These are phyloP conservation scores for Austroboletus novae-zelandiae DNA, from an alignment of 1,284 basidiomycete species.

Conservation along the genomic window DNA sequence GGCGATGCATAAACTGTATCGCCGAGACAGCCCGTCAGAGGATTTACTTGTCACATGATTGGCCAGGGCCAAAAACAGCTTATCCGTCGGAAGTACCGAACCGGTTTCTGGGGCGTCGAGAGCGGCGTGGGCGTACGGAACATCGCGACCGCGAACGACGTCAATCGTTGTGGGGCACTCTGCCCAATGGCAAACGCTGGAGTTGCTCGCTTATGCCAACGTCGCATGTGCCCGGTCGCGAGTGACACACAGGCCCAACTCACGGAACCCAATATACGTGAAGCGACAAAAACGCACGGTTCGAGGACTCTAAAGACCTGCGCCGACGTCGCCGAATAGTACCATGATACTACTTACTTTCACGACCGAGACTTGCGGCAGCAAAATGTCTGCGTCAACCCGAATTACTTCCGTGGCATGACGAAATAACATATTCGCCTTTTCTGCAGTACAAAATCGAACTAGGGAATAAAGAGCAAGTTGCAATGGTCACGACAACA, in stretches of 20 bases:
- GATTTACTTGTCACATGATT: neutral
- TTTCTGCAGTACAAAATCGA: conserved; percentile 19
- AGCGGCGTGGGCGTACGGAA: neutral
- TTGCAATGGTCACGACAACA: conserved; percentile 27
- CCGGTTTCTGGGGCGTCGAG: neutral
- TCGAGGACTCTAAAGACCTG: too few relatives aligned
- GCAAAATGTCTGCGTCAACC: neutral
- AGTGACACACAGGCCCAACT: neutral
- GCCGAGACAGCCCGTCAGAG: neutral
- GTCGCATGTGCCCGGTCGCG: neutral
- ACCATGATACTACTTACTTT: too few relatives aligned
- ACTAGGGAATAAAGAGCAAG: conserved; percentile 23
- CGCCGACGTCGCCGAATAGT: too few relatives aligned
- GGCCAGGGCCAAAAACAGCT: neutral
- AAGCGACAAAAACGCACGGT: too few relatives aligned
- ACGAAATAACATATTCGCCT: conserved; percentile 15
- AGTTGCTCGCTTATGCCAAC: neutral
- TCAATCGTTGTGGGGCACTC: neutral
- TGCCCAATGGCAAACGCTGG: neutral
- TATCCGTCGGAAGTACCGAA: neutral
- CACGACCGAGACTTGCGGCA: neutral
- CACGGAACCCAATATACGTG: too few relatives aligned
- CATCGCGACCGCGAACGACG: neutral
- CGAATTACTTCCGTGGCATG: neutral
- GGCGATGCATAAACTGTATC: neutral